Conservation (phyloP, 2,329 filamentous ascomycete genomes). For the Macrophomina pseudophaseolina region DNA sequence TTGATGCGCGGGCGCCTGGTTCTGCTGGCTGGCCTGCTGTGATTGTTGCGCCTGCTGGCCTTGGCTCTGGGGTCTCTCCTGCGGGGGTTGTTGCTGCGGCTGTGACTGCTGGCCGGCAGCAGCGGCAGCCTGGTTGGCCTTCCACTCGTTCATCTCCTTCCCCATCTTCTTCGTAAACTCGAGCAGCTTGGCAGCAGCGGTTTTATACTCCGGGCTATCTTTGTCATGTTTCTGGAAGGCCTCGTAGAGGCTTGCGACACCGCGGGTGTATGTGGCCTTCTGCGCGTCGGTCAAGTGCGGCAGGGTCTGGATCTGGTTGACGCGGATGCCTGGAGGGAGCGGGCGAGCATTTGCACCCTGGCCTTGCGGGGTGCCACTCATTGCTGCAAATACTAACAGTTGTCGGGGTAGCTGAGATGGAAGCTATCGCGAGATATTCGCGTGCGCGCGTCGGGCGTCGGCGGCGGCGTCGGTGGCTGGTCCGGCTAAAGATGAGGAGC, state of each 20-base stretch:
- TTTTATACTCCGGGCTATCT: conserved; percentile 56
- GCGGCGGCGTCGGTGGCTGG: background rate
- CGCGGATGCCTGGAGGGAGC: conserved; percentile 47
- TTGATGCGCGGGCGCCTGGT: conserved; percentile 34
- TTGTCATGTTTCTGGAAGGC: conserved; percentile 55
- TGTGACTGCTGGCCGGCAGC: conserved; percentile 54
- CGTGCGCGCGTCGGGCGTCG: conserved; percentile 18
- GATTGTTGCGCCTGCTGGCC: conserved; percentile 34
- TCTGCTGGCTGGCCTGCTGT: conserved; percentile 34
- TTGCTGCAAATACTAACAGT: background rate
- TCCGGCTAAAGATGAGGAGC: background rate
- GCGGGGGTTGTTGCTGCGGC: conserved; percentile 5
- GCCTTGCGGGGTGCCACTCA: conserved; percentile 16
- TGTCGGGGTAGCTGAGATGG: background rate
- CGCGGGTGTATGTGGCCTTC: conserved; percentile 61
- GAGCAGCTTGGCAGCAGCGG: conserved; percentile 57
- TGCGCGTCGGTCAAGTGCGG: conserved; percentile 57
- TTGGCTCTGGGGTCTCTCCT: conserved; percentile 28
- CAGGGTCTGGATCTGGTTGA: conserved; percentile 59
- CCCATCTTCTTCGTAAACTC: conserved; percentile 37
- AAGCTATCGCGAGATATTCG: background rate
- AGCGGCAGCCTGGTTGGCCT: conserved; percentile 30
- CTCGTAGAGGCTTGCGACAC: conserved; percentile 61
- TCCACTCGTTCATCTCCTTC: conserved; percentile 24
- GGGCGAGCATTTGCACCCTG: background rate